Base-by-base conservation (phyloP, 2,329 filamentous ascomycete genomes). In the Ramichloridium luteum region DNA sequence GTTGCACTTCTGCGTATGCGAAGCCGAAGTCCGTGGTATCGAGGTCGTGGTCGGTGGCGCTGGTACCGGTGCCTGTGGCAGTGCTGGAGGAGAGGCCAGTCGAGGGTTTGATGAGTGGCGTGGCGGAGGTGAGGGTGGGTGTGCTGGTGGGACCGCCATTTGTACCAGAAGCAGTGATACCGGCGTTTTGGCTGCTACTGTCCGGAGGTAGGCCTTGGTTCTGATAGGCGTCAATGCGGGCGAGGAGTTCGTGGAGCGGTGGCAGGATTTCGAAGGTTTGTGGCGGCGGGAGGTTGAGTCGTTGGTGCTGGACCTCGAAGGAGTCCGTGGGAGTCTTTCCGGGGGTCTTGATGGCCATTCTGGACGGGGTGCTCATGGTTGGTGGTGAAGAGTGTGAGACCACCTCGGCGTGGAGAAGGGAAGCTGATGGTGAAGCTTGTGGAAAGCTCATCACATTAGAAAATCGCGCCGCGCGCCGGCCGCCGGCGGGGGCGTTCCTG, bases 251-350 rank as follows among this genome's bases (percentile, higher is more conserved):
- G 49, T 83, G 77, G 32, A 94, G 73, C 49, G 85, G 75, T 15
- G 85, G 83, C 32, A 93, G 71, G 45, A 84, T 74, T 62, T 93
- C 86, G 61, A 94, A 83, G 30, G 75, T 74, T 56, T 86, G 78
- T 16, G 86, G 80, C 30, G 81, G 72, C 40, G 90, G 79, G 34
- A 78, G 74, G 50, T 39, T 28, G 15, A 44, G 68, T 35, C 41
- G 37, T 41, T 22, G 47, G 32, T 13, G 47, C 38, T 14, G 37
- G 27, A n/a, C 31, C 14, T 30, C 27, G 20, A 37, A 10, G 34
- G 38, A 29, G 36, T 41, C 42, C 30, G 39, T 41, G 30, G 41
- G 41, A 15, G 40, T 41, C 23, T 39, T 41, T 31, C 41, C 40
- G 27, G 43, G 40, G 18, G 43, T 37, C 13, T 44, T 40, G 25